Base-by-base conservation (phyloP, 179 eudicot species). In the Spinacia oleracea region DNA sequence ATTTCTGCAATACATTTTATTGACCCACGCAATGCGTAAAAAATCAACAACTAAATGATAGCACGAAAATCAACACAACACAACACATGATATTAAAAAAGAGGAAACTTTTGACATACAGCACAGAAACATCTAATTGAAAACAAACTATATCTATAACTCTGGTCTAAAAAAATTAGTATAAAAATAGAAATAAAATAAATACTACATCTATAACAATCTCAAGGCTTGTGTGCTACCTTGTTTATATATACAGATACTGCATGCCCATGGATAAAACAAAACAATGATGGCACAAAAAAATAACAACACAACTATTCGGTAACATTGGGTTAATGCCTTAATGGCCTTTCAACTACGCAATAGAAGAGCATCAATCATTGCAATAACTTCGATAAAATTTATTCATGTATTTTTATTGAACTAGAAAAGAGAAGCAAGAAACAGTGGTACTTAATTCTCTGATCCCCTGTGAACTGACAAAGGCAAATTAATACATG, bases 351-450 rank as follows among this genome's bases (percentile, higher is more conserved):
- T 7, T 1, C 6, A 70, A 27, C 55, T 45, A 21, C 27, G n/a
- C 35, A 46, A 46, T 18, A 70, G 38, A 46, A 27, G 29, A 38
- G 23, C 6, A 21, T 40, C 27, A 42, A 67, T 40, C 73, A 43
- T 45, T 25, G 35, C 55, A 18, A 48, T n/a, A 32, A 60, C 10
- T 46, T 20, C 4, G 25, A 16, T 11, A 35, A 77, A n/a, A n/a
- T n/a, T n/a, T n/a, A n/a, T n/a, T n/a, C n/a, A n/a, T n/a, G n/a
- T n/a, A n/a, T n/a, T n/a, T n/a, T n/a, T 10, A 66, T n/a, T 73
- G 70, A 18, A 53, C 46, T 20, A 75, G 50, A 73, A 58, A 81
- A 78, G 51, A 23, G 29, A 56, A 65, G 51, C 58, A 75, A 66
- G 70, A 81, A 69, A 72, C 60, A 73, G 80, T 45, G 48, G 4